Base-by-base conservation (phyloP, 2,329 filamentous ascomycete genomes). In the Cryoendolithus antarcticus region DNA sequence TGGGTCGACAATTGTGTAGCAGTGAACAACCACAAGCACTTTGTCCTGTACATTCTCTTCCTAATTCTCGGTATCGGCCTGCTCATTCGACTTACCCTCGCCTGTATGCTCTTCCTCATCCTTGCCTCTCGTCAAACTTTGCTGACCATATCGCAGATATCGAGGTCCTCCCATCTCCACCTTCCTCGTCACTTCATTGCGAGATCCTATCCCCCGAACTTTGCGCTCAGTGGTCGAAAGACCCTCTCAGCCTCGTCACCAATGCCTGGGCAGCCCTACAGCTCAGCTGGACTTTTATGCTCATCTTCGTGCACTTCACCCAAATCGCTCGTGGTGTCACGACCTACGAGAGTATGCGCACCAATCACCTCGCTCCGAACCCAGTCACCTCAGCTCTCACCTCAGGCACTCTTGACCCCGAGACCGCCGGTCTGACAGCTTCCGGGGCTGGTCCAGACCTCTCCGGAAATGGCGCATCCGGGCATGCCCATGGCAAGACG, bases 1-100 rank as follows among this genome's bases (percentile, higher is more conserved):
- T 98, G 91, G 91, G 84, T 96, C 15, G 83, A 93, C 63, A 96
- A 95, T 62, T 98, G 91, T 54, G 76, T 98, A 32, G 91, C 85
- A 32, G 75, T 91, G 47, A 96, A 96, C 65, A 98, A 96, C 59
- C 83, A 96, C 55, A 80, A 91, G 9, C 88, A 95, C 51, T 98
- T 98, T 61, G 82, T 95, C 54, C 66, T 95, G 36, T 98, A 96
- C 58, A 73, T 98, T 11, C 65, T 93, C 32, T 78, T 65, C 52
- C 65, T 98, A 45, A 82, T 86, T 39, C 47, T 82, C 10, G 86
- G 86, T 24, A 81, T 96, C 29, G 48, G 83, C 2, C 53, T 75
- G 2, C 80, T 86, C 48, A 74, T 93, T 48, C 75, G 73, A 58
- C 58, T 95, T 30, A 70, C 80, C 12, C 77, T 89, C 52, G 70